Base-by-base conservation (phyloP, 805 yeast species). In the Metschnikowia corniflorae region DNA sequence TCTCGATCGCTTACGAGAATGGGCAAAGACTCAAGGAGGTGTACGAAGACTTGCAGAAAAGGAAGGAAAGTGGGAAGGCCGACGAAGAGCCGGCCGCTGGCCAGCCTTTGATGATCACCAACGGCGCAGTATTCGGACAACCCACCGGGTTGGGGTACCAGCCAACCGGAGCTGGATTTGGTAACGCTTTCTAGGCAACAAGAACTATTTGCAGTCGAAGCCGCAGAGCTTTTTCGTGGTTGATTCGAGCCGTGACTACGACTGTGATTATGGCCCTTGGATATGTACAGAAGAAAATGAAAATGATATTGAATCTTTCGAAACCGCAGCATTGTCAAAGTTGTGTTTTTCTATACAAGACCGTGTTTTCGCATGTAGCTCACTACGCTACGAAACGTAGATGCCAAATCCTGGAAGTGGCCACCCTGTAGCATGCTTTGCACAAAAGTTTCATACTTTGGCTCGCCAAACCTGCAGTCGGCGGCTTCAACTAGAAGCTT, bases 1-100 rank as follows among this genome's bases (percentile, higher is more conserved):
- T 93, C 56, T 82, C 95, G 27, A 68, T 84, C 46, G 78, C 81
- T 54, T 82, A 81, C 51, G 97, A 91, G 63, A 88, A 85, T 63
- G 77, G 76, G 49, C 77, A 73, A 49, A 71, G 75, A 43, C 60
- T 88, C 43, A 68, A 76, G 48, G 83, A 74, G 58, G 70, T 89
- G 35, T 71, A 83, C 47, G 70, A 70, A 36, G 93, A 86, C 53
- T 73, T 86, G 59, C 78, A 80, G 56, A 79, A 70, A 49, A 80
- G 93, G 63, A 78, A 77, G 53, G 77, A 75, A 31, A 72, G 77
- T 40, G 81, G 75, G 48, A 66, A 64, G 39, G 51, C 57, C 12
- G 71, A 64, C 7, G 77, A 74, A 24, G 77, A 71, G 33, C 66
- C 78, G 24, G 75, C 70, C 30, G 46, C 60, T 22, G 82, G 81